Conservation (phyloP, 352 stramenopile genomes). For the Proteromonas lacertae region DNA sequence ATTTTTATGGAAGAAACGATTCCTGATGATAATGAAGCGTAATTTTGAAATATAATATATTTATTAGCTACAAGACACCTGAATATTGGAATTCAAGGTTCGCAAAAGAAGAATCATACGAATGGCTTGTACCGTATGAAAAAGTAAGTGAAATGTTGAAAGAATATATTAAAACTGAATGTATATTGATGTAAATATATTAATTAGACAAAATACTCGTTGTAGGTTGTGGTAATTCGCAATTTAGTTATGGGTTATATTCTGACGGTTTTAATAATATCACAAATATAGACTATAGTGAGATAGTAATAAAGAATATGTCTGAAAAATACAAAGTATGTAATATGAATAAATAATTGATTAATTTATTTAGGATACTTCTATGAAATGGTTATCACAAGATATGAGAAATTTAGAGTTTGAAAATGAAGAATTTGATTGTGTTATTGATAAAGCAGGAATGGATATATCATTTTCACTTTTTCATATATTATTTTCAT, state of each 20-base stretch:
- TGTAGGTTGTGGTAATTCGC: conserved; percentile 30
- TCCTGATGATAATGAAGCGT: too few relatives aligned
- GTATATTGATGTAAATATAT: too few relatives aligned
- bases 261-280: conserved; percentile 19
- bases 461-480: too few relatives aligned
- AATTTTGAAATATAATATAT: too few relatives aligned
- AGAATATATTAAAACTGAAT: conserved; percentile 6
- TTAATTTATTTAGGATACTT: too few relatives aligned
- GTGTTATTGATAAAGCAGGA: conserved; percentile 34
- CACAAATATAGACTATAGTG: conserved; percentile 26
- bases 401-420: conserved; percentile 14
- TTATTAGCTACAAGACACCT: conserved; percentile 26
- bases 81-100: conserved; percentile 32
- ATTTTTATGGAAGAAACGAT: too few relatives aligned
- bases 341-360: conserved; percentile 12
- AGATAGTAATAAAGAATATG: conserved; percentile 26
- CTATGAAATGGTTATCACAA: conserved; percentile 5
- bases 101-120: conserved; percentile 23
- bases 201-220: conserved; percentile 3
- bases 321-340: background rate
- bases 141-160: conserved; percentile 15
- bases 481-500: too few relatives aligned
- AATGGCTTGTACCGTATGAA: conserved; percentile 24
- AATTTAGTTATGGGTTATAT: conserved; percentile 25
- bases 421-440: conserved; percentile 16